A percentile compares a stretch with the other conserved stretches of the same genome.
Evolutionary conservation across 495 filamentous ascomycete species (phyloP).

Genomic region (Rhizodiscina lignyota): DNA sequence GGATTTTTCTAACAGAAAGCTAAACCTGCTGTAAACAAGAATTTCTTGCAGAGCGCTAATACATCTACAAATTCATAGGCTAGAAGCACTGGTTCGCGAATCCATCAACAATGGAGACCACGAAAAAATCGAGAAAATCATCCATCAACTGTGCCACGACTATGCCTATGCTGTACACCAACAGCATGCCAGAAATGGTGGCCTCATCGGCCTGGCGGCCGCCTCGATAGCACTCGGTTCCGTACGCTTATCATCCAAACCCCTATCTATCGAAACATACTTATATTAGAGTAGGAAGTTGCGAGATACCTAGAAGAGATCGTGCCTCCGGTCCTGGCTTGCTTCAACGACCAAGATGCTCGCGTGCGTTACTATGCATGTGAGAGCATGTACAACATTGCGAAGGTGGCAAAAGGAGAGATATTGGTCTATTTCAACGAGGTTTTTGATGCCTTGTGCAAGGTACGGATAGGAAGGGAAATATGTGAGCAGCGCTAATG

Average conservation of each 20-base stretch:
- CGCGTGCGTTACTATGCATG: slow-evolving; percentile 97
- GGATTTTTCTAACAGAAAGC: too few relatives aligned
- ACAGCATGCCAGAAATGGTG: slow-evolving; percentile 91
- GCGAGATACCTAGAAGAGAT: slow-evolving; percentile 82
- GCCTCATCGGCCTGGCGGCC: slow-evolving; percentile 88
- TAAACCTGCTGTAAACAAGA: too few relatives aligned
- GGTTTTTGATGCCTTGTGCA: slow-evolving; percentile 92
- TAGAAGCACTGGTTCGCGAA: slow-evolving; percentile 85
- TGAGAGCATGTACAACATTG: slow-evolving; percentile 99
- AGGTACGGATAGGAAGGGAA: slow-evolving; percentile 48
- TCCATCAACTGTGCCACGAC: slow-evolving; percentile 92
- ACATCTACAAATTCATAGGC: slow-evolving; percentile 27
- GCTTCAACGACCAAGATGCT: slow-evolving; percentile 96
- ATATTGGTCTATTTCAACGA: slow-evolving; percentile 94
- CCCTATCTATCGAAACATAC: background rate
- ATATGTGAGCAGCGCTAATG: background rate
- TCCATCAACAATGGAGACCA: slow-evolving; percentile 59
- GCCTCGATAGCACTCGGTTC: slow-evolving; percentile 90
- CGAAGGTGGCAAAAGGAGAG: slow-evolving; percentile 97
- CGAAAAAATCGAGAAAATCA: slow-evolving; percentile 63
- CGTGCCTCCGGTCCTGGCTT: slow-evolving; percentile 93
- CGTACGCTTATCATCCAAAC: slow-evolving; percentile 38
- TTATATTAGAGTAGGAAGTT: slow-evolving; percentile 40
- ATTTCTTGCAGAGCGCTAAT: background rate
- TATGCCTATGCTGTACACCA: slow-evolving; percentile 97